A percentile compares a stretch with the other conserved stretches of the same genome.
Conservation (phyloP, 2,329 filamentous ascomycete genomes). For the Ophiocordyceps polyrhachis-furcata region DNA sequence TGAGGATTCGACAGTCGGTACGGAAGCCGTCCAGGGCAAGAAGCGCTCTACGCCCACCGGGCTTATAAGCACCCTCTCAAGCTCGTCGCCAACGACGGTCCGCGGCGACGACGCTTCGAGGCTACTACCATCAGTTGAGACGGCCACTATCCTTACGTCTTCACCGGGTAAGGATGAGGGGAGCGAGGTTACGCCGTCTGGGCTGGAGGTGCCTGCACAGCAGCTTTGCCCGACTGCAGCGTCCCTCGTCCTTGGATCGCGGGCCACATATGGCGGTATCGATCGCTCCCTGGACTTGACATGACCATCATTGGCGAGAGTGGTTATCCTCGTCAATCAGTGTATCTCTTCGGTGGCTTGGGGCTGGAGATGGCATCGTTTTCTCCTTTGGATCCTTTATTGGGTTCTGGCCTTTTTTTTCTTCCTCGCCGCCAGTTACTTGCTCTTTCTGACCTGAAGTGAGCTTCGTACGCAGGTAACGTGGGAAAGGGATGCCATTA, state of each 20-base stretch:
- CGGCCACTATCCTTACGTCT: neutral
- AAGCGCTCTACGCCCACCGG: neutral
- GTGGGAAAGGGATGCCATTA: no score
- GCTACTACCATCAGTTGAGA: neutral
- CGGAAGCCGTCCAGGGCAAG: neutral
- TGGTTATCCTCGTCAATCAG: neutral
- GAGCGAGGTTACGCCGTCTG: neutral
- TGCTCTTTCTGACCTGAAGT: no score
- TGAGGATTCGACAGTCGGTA: neutral
- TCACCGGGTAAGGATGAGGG: neutral
- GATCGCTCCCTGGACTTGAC: conserved; percentile 8
- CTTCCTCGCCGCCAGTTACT: neutral
- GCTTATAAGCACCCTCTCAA: conserved; percentile 1
- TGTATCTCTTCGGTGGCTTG: neutral
- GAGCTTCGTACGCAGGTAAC: no score
- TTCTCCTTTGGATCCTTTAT: neutral
- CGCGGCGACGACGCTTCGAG: neutral
- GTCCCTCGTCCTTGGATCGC: neutral
- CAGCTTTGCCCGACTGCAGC: neutral
- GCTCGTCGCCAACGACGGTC: conserved; percentile 1
- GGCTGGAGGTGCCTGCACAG: neutral
- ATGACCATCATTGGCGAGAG: neutral
- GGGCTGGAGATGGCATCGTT: neutral
- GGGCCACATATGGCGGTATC: conserved; percentile 13
- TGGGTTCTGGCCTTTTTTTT: neutral